A percentile compares a stretch with the other conserved stretches of the same genome.
Conservation (phyloP, 225 moss, liverwort and hornwort species). For the Ulota crispa region DNA sequence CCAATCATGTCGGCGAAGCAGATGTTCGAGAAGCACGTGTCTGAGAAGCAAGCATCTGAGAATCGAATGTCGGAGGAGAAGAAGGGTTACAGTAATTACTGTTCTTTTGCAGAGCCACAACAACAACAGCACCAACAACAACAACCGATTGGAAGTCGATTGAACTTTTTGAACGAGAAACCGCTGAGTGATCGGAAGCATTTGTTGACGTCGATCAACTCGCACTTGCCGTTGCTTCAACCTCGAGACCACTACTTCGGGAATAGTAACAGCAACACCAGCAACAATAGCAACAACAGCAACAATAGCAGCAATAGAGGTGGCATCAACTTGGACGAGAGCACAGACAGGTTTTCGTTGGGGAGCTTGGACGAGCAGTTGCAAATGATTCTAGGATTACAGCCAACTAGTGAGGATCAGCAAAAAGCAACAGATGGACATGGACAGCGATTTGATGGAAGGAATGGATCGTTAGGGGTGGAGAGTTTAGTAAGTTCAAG, state of each 20-base stretch:
- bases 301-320: neutral
- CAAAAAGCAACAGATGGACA: neutral
- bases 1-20: too few species aligned
- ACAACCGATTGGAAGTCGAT: conserved; percentile 8
- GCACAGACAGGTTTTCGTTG: neutral
- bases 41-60: too few species aligned
- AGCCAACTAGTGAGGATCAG: conserved; percentile 13
- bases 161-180: neutral
- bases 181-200: neutral
- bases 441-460: neutral
- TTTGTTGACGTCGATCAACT: conserved; percentile 37
- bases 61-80: too few species aligned
- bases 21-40: too few species aligned
- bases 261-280: neutral
- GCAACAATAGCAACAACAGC: too few species aligned
- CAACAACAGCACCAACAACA: neutral
- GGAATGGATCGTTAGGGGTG: neutral
- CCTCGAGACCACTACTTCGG: conserved; percentile 15
- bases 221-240: conserved; percentile 39
- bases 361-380: conserved; percentile 20
- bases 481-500: neutral
- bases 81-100: too few species aligned
- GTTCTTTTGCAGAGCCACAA: too few species aligned
- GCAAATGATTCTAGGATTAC: conserved; percentile 1
- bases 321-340: neutral